phyloP scores from a whole-genome alignment of 2,329 filamentous ascomycete genomes.

The Chrysoporthe deuterocubensis region DNA sequence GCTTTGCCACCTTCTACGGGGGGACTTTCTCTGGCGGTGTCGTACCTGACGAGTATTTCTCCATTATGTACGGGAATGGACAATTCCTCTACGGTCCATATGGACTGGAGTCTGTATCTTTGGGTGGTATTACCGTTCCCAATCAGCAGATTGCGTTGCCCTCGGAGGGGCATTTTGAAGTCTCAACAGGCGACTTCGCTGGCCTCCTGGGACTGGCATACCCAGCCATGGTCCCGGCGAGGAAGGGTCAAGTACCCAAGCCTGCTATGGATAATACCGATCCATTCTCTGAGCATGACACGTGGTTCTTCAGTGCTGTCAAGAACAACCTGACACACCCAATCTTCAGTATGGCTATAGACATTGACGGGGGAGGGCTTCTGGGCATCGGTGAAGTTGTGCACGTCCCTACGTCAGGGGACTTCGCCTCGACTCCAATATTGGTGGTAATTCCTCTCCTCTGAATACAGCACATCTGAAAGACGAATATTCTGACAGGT shows the following conservation, averaged over 20 bases:
- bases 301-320: conserved; percentile 24
- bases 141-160: conserved; percentile 24
- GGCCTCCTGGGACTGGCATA: conserved; percentile 24
- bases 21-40: conserved; percentile 5
- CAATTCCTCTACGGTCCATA: conserved; percentile 24
- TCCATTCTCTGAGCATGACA: conserved; percentile 10
- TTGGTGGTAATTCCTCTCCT: conserved; percentile 12
- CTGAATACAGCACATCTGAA: too few species aligned
- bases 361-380: conserved; percentile 20
- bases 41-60: conserved; percentile 21
- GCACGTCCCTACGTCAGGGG: conserved; percentile 17
- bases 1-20: conserved; percentile 13
- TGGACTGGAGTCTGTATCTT: conserved; percentile 15
- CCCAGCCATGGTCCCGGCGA: conserved; percentile 23
- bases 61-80: conserved; percentile 18
- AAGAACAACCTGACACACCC: conserved; percentile 18
- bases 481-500: background rate
- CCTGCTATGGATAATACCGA: conserved; percentile 8
- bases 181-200: conserved; percentile 18
- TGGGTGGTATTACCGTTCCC: conserved; percentile 16
- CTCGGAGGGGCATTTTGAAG: conserved; percentile 13
- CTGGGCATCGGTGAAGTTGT: conserved; percentile 21
- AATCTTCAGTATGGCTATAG: conserved; percentile 25
- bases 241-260: conserved; percentile 1
- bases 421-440: conserved; percentile 18